Base-by-base conservation (phyloP, 768 basidiomycete genomes). In the Cantharellus anzutake region DNA sequence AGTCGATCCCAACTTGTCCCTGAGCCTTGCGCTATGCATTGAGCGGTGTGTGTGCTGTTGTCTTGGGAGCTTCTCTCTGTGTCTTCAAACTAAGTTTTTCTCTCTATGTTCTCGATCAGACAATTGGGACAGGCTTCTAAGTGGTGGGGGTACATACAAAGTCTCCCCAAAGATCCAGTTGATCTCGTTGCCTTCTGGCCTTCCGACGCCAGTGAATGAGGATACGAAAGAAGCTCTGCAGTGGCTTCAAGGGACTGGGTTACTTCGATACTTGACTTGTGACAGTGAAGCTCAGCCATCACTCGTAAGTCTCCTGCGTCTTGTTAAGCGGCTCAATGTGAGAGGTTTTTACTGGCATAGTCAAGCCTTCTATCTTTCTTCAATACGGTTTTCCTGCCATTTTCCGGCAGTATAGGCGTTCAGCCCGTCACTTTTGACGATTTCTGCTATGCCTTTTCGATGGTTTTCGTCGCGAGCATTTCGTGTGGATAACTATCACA, bases 401-500 rank as follows among this genome's bases (percentile, higher is more conserved):
- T 2, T 4, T 29, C n/a, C 4, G 40, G 38, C 41, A 38, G 3
- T 5, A n/a, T 58, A 7, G 29, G 42, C 55, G 35, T 56, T 42
- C 34, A 51, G 29, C 42, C 38, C n/a, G 3, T 44, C 5, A 29
- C 51, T 44, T 37, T 69, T 55, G 37, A 59, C 2, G 60, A 73
- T 0, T 83, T 83, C 66, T 69, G 73, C 57, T n/a, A 75, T 57
- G 79, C 82, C 5, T 80, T 77, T 65, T 71, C 77, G 2, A 75
- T 91, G 41, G 85, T n/a, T 93, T 57, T 84, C 82, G 2, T 84
- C 87, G 3, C 76, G 90, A 42, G 83, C 87, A 2, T 93, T 93
- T 70, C 73, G 86, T 61, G 79, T 90, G 62, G 90, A 93, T 69
- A 75, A 78, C 4, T 91, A 80, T 67, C 87, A 89, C 67, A 80